Percentiles rank a stretch among this genome's conserved stretches.
phyloP scores from a whole-genome alignment of 192 early-diverging fungal species.

The Rhizophagus clarus region DNA sequence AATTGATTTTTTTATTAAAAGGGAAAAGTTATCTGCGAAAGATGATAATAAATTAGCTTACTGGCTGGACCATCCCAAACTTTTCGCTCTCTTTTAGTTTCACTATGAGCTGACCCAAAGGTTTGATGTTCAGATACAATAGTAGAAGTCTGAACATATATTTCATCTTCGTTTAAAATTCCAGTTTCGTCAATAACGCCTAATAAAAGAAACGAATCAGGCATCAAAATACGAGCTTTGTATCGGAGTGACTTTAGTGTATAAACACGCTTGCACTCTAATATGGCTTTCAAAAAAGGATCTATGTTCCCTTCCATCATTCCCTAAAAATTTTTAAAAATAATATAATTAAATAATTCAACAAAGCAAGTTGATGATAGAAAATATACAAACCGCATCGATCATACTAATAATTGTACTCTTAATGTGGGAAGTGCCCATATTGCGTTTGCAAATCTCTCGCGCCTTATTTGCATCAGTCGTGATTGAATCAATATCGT shows the following conservation, averaged over 20 bases:
- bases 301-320: constrained; percentile 43
- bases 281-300: constrained; percentile 45
- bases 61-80: neutral
- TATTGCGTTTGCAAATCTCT: neutral
- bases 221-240: constrained; percentile 55
- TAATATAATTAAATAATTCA: constrained; percentile 18
- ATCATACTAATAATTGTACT: constrained; percentile 11
- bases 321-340: constrained; percentile 8
- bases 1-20: no score
- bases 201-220: constrained; percentile 50
- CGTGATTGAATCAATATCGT: neutral
- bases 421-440: neutral
- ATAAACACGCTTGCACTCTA: constrained; percentile 45
- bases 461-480: neutral
- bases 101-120: neutral
- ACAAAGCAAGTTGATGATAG: constrained; percentile 31
- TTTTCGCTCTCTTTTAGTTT: neutral
- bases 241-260: constrained; percentile 49
- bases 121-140: neutral
- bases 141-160: constrained; percentile 29
- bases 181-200: constrained; percentile 59
- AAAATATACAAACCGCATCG: neutral
- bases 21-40: no score
- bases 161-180: constrained; percentile 25
- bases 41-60: neutral